phyloP scores from a whole-genome alignment of 2,329 filamentous ascomycete species.

The Fusarium tupiense region DNA sequence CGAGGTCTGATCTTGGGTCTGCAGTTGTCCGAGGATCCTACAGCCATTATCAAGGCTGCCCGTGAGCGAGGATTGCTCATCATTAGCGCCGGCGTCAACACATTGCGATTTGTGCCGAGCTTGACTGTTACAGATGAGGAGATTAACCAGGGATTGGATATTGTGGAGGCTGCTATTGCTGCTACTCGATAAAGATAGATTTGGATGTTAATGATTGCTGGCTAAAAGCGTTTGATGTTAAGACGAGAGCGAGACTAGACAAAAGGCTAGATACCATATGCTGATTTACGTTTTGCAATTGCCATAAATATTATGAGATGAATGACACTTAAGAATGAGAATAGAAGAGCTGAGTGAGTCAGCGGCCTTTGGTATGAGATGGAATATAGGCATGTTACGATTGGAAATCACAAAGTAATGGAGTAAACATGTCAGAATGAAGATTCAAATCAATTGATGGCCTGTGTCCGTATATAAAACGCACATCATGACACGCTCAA shows the following conservation, averaged over 20 bases:
- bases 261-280: conserved; percentile 30
- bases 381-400: neutral
- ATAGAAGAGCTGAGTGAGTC: neutral
- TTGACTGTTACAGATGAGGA: conserved; percentile 82
- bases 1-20: conserved; percentile 86
- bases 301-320: neutral
- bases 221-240: conserved; percentile 9
- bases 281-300: conserved; percentile 14
- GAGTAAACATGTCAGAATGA: neutral
- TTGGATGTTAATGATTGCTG: neutral
- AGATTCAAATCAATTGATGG: conserved; percentile 17
- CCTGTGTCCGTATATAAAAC: conserved; percentile 19
- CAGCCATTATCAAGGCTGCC: conserved; percentile 82
- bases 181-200: conserved; percentile 49
- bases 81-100: conserved; percentile 94
- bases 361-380: neutral
- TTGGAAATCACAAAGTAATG: neutral
- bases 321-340: neutral
- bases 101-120: conserved; percentile 89
- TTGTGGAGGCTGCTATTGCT: conserved; percentile 74
- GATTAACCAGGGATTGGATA: conserved; percentile 79
- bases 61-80: conserved; percentile 87
- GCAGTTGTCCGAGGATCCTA: conserved; percentile 79
- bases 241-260: conserved; percentile 27
- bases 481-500: conserved; percentile 28